Percentiles rank a stretch among this genome's conserved stretches.
Conservation (phyloP, 768 basidiomycete species). For the Lyophyllum shimeji region DNA sequence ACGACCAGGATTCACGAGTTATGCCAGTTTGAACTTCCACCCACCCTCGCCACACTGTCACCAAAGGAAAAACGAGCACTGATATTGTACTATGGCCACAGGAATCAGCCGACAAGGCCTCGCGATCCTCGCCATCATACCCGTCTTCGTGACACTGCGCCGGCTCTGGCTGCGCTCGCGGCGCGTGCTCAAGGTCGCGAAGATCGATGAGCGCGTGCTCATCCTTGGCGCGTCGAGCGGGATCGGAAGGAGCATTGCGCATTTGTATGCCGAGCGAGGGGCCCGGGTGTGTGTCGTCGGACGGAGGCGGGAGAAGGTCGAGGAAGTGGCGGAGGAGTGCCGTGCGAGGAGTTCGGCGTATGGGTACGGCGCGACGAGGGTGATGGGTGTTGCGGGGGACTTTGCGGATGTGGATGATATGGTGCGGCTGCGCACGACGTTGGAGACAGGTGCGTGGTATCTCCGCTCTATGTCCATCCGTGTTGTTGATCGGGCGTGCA, state of each 20-base stretch:
- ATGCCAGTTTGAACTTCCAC: neutral
- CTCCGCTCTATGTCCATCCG: neutral
- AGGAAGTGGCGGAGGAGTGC: slow-evolving; percentile 65
- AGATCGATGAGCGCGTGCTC: slow-evolving; percentile 64
- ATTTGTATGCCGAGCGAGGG: slow-evolving; percentile 71
- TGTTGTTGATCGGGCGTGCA: slow-evolving; percentile 25
- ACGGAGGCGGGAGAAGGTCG: slow-evolving; percentile 53
- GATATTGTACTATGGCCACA: slow-evolving; percentile 2
- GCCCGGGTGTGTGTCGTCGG: slow-evolving; percentile 76
- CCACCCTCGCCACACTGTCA: neutral
- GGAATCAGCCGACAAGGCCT: slow-evolving; percentile 17
- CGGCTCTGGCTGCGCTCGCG: slow-evolving; percentile 15
- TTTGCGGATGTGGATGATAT: slow-evolving; percentile 68
- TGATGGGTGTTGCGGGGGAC: slow-evolving; percentile 61
- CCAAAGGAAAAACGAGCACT: neutral
- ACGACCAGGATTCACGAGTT: neutral
- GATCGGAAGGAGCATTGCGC: slow-evolving; percentile 71
- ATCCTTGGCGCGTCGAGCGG: slow-evolving; percentile 85
- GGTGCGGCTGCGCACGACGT: slow-evolving; percentile 49
- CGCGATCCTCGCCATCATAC: slow-evolving; percentile 24
- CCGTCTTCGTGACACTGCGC: slow-evolving; percentile 22
- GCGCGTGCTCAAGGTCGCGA: slow-evolving; percentile 9
- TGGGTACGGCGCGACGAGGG: slow-evolving; percentile 19
- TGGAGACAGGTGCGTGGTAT: slow-evolving; percentile 52
- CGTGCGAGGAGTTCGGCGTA: slow-evolving; percentile 18